phyloP scores from a whole-genome alignment of 331 rosid genomes.

The Quercus phellos region DNA sequence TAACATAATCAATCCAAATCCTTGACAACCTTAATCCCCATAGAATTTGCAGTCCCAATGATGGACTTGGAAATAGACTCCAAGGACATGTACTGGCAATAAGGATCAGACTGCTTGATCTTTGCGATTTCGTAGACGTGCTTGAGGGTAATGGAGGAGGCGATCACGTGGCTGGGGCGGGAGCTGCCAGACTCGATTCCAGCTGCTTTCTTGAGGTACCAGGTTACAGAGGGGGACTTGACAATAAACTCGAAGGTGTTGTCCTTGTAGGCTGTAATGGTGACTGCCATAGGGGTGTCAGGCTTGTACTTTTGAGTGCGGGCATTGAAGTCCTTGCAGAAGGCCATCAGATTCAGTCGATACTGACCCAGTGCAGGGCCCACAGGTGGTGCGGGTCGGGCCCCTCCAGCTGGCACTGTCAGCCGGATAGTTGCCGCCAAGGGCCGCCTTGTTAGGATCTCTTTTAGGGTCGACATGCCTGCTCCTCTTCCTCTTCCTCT shows the following conservation, averaged over 20 bases:
- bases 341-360: slow-evolving; percentile 79
- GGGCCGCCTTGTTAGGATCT: slow-evolving; percentile 61
- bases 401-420: slow-evolving; percentile 65
- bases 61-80: slow-evolving; percentile 76
- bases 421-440: slow-evolving; percentile 73
- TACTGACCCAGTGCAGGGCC: slow-evolving; percentile 90
- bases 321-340: slow-evolving; percentile 89
- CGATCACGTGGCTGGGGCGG: slow-evolving; percentile 69
- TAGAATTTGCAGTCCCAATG: slow-evolving; percentile 66
- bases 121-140: slow-evolving; percentile 81
- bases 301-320: slow-evolving; percentile 75
- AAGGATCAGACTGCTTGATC: slow-evolving; percentile 75
- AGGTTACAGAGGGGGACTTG: slow-evolving; percentile 69
- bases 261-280: slow-evolving; percentile 82
- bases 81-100: slow-evolving; percentile 68
- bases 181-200: slow-evolving; percentile 70
- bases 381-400: slow-evolving; percentile 69
- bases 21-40: slow-evolving; percentile 81
- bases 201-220: slow-evolving; percentile 85
- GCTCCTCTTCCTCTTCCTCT: not conserved
- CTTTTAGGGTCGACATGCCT: slow-evolving; percentile 61
- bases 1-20: slow-evolving; percentile 50
- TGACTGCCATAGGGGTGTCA: slow-evolving; percentile 81
- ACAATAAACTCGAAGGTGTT: slow-evolving; percentile 83
- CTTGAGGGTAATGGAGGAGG: slow-evolving; percentile 51